Percentiles rank a stretch among this genome's conserved stretches.
Evolutionary conservation across 106 monocot species (phyloP).

Genomic region (Dendrobium nobile): DNA sequence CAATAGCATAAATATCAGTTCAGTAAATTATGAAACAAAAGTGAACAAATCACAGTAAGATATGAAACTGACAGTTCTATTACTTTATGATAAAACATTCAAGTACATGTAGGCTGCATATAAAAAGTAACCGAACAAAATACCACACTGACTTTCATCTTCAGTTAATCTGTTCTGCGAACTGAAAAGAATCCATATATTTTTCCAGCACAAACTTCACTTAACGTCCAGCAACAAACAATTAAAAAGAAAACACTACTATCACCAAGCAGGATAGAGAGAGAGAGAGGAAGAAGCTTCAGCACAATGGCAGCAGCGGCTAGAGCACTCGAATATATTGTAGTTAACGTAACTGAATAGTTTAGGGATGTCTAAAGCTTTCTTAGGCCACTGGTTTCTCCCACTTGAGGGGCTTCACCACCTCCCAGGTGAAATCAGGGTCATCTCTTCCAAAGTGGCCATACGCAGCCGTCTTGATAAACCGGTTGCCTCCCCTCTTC

Average conservation of each 20-base stretch:
- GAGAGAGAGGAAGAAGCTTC: neutral
- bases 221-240: neutral
- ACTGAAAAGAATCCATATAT: neutral
- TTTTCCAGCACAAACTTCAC: neutral
- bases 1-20: too few relatives aligned
- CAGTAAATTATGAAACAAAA: too few relatives aligned
- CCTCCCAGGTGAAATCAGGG: constrained; percentile 25
- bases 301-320: neutral
- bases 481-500: constrained; percentile 52
- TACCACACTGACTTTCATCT: too few relatives aligned
- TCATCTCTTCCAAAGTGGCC: constrained; percentile 58
- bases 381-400: constrained; percentile 9
- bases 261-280: neutral
- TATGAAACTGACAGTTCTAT: too few relatives aligned
- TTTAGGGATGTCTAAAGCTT: too few relatives aligned
- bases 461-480: constrained; percentile 51
- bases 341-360: too few relatives aligned
- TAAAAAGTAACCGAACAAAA: too few relatives aligned
- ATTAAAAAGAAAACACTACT: neutral
- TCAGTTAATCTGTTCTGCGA: too few relatives aligned
- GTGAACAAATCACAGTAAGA: too few relatives aligned
- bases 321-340: too few relatives aligned
- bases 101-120: too few relatives aligned
- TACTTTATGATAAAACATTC: too few relatives aligned
- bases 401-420: constrained; percentile 18